phyloP scores from a whole-genome alignment of 179 eudicot species.

The Amaranthus tricolor region DNA sequence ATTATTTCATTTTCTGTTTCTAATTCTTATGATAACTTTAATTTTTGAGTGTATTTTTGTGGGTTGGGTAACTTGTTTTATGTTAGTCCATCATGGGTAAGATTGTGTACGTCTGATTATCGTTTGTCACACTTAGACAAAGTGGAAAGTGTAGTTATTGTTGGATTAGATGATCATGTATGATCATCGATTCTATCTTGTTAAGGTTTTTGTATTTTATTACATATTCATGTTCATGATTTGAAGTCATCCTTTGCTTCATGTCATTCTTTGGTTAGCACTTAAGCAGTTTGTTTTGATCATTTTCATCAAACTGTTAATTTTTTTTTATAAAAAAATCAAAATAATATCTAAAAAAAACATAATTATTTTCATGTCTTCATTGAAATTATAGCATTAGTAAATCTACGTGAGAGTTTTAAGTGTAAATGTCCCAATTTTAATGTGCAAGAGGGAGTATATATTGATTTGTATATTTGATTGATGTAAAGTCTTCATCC shows the following conservation, averaged over 20 bases:
- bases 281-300: not conserved
- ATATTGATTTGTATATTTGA: no score
- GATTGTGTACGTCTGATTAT: not conserved
- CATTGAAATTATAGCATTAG: no score
- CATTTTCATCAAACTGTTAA: no score
- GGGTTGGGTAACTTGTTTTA: not conserved
- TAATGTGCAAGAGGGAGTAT: no score
- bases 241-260: not conserved
- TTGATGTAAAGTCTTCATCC: no score
- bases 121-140: not conserved
- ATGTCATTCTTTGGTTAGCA: not conserved
- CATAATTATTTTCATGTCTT: no score
- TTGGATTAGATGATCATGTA: not conserved
- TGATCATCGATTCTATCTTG: not conserved
- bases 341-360: no score
- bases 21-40: not conserved
- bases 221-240: not conserved
- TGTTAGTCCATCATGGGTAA: not conserved
- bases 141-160: not conserved
- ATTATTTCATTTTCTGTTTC: not conserved
- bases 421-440: no score
- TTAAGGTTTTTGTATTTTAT: not conserved
- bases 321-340: not conserved
- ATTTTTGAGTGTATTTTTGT: not conserved
- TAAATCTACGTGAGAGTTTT: not conserved